phyloP scores from a whole-genome alignment of 2,329 filamentous ascomycete species.

The Trichoderma polysporum region DNA sequence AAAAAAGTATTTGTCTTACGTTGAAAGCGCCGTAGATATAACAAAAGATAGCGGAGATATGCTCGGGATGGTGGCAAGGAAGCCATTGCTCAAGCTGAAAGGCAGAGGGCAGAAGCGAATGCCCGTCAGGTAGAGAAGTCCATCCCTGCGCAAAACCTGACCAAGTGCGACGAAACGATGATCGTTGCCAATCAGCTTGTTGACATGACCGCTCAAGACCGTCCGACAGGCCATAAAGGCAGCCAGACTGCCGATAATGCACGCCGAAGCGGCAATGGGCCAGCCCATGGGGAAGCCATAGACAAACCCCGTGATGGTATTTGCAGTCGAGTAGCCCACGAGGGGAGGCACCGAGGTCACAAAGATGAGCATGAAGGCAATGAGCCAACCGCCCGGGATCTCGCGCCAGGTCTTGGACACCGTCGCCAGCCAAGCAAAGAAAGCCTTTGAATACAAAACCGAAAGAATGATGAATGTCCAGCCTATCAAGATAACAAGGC shows the following conservation, averaged over 20 bases:
- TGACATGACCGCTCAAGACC: slow-evolving; percentile 74
- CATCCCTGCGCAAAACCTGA: slow-evolving; percentile 86
- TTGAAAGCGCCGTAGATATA: slow-evolving; percentile 76
- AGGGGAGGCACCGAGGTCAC: slow-evolving; percentile 80
- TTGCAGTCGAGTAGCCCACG: slow-evolving; percentile 79
- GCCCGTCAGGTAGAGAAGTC: slow-evolving; percentile 83
- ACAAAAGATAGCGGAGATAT: slow-evolving; percentile 75
- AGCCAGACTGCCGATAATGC: slow-evolving; percentile 71
- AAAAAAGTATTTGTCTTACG: slow-evolving; percentile 37
- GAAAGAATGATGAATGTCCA: slow-evolving; percentile 63
- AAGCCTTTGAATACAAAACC: slow-evolving; percentile 73
- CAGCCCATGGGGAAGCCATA: slow-evolving; percentile 66
- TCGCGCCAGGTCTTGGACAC: slow-evolving; percentile 74
- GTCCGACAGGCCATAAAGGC: slow-evolving; percentile 81
- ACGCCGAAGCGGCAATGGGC: slow-evolving; percentile 78
- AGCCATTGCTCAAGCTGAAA: slow-evolving; percentile 91
- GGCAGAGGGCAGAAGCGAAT: slow-evolving; percentile 91
- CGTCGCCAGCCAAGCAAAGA: slow-evolving; percentile 75
- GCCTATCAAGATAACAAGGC: slow-evolving; percentile 49
- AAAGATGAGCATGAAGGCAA: slow-evolving; percentile 76
- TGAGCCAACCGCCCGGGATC: slow-evolving; percentile 67
- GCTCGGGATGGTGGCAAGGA: slow-evolving; percentile 88
- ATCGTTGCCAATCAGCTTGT: slow-evolving; percentile 77
- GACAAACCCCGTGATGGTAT: slow-evolving; percentile 54
- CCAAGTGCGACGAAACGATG: slow-evolving; percentile 84